Evolutionary conservation across 495 filamentous ascomycete genomes (phyloP).

Genomic region (Neurospora sublineolata): DNA sequence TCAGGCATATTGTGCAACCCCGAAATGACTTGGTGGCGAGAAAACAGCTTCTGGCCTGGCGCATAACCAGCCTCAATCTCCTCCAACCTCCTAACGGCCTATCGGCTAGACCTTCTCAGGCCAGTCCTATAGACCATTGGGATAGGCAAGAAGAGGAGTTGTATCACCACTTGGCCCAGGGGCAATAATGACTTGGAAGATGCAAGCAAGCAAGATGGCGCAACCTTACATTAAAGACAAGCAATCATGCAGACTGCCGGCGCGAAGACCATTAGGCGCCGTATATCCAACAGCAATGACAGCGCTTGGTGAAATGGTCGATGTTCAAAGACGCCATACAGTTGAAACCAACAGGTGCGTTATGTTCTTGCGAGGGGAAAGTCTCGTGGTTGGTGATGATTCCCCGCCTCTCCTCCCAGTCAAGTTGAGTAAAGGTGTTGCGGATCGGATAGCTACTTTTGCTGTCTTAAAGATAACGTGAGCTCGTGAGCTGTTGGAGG

Average conservation of each 20-base stretch:
- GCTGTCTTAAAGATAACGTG: background rate
- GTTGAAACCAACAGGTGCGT: background rate
- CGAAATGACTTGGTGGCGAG: background rate
- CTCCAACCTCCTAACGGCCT: background rate
- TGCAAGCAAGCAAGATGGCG: slow-evolving; percentile 1
- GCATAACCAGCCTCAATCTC: background rate
- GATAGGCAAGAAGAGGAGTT: background rate
- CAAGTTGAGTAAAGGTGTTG: background rate
- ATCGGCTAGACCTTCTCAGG: background rate
- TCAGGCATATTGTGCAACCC: background rate
- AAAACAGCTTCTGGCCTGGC: background rate
- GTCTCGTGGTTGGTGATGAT: background rate
- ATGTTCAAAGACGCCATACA: background rate
- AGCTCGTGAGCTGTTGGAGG: background rate
- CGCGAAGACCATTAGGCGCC: slow-evolving; percentile 1
- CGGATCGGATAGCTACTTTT: background rate
- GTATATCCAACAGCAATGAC: slow-evolving; percentile 2
- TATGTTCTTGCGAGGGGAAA: background rate
- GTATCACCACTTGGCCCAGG: background rate
- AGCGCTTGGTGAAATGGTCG: background rate
- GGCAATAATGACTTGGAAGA: background rate
- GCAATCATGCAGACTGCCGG: slow-evolving; percentile 2
- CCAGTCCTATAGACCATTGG: background rate
- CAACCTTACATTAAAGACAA: slow-evolving; percentile 4
- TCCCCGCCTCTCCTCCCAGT: background rate